Percentiles rank a stretch among this genome's conserved stretches.
Evolutionary conservation across 2,329 filamentous ascomycete genomes (phyloP).

Genomic region (Pleoardoris graminearum): DNA sequence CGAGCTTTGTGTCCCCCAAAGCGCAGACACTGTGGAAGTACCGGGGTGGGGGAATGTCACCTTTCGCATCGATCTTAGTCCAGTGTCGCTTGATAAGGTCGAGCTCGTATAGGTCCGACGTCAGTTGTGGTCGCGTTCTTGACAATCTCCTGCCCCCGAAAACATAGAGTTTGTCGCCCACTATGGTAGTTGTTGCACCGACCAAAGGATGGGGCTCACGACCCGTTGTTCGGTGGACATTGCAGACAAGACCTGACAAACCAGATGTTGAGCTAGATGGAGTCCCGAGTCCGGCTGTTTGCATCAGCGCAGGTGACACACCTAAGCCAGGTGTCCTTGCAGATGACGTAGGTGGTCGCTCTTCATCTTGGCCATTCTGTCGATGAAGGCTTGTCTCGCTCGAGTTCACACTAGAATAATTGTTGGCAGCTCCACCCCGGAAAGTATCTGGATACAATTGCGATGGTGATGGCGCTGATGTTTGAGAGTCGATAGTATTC

Average conservation of each 20-base stretch:
- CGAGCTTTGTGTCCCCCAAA: constrained; percentile 90
- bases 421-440: constrained; percentile 40
- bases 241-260: constrained; percentile 68
- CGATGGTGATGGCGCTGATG: constrained; percentile 49
- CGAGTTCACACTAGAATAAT: constrained; percentile 49
- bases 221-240: constrained; percentile 80
- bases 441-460: constrained; percentile 44
- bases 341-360: constrained; percentile 38
- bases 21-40: constrained; percentile 98
- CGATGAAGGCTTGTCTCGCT: constrained; percentile 53
- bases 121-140: constrained; percentile 79
- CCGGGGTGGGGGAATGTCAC: constrained; percentile 84
- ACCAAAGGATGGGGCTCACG: constrained; percentile 89
- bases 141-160: constrained; percentile 92
- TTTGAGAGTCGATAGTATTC: constrained; percentile 53
- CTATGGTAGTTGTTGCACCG: constrained; percentile 89
- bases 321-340: constrained; percentile 45
- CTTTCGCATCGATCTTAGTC: constrained; percentile 82
- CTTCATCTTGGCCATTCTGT: constrained; percentile 49
- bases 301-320: constrained; percentile 46
- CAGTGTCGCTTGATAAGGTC: constrained; percentile 91
- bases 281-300: constrained; percentile 42
- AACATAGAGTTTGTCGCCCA: constrained; percentile 95
- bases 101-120: constrained; percentile 88
- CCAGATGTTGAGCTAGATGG: constrained; percentile 58